Evolutionary conservation across 2,329 filamentous ascomycete genomes (phyloP).

Genomic region (Verticillium klebahnii): DNA sequence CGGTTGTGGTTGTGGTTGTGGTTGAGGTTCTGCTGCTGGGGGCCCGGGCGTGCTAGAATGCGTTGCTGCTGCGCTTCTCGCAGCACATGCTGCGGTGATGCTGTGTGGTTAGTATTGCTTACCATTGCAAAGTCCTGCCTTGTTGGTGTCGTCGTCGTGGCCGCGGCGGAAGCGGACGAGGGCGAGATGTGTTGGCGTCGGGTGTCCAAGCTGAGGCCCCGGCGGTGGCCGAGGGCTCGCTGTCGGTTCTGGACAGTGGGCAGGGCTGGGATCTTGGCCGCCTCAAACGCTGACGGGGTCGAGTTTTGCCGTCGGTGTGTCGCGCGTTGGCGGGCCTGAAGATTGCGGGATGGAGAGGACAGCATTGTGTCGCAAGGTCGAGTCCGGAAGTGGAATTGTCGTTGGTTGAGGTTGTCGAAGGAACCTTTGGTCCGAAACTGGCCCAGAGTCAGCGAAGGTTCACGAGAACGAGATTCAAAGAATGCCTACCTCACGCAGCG

Average conservation of each 20-base stretch:
- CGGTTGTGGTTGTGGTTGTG: constrained; percentile 2
- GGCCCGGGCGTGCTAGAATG: constrained; percentile 71
- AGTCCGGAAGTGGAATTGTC: constrained; percentile 58
- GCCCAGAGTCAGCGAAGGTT: too few species aligned
- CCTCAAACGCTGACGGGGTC: constrained; percentile 73
- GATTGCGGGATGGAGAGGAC: constrained; percentile 64
- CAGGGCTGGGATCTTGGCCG: constrained; percentile 63
- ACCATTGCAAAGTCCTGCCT: constrained; percentile 47
- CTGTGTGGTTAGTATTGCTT: constrained; percentile 50
- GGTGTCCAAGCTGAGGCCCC: constrained; percentile 81
- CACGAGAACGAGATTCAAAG: too few species aligned
- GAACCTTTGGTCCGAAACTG: constrained; percentile 46
- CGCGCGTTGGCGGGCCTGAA: constrained; percentile 68
- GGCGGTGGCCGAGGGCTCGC: constrained; percentile 57
- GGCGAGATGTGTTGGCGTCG: constrained; percentile 51
- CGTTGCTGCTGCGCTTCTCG: constrained; percentile 88
- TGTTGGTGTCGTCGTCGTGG: constrained; percentile 22
- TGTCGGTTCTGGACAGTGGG: constrained; percentile 46
- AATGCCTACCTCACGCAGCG: constrained; percentile 70
- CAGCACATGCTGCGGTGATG: constrained; percentile 67
- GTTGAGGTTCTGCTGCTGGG: constrained; percentile 24
- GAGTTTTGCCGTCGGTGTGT: constrained; percentile 81
- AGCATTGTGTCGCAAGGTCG: constrained; percentile 70
- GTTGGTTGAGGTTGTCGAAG: constrained; percentile 48
- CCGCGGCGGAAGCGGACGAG: constrained; percentile 25